These are phyloP conservation scores for Scedosporium apiospermum DNA, from an alignment of 2,329 filamentous ascomycete genomes.

Conservation along the genomic window DNA sequence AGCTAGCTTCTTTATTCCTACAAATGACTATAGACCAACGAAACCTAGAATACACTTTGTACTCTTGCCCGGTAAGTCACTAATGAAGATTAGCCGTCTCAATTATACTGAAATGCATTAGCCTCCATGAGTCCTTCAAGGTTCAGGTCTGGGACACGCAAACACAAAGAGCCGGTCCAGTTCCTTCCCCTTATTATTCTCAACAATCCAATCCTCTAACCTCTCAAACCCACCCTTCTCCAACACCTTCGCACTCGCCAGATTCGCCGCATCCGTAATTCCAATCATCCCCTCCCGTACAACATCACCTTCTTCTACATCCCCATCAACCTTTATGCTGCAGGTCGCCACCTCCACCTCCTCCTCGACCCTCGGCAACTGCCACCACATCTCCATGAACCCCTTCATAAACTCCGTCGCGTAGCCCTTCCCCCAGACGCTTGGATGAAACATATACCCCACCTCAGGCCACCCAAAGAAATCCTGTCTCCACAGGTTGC, in stretches of 20 bases:
- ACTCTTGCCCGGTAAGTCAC: too few species aligned
- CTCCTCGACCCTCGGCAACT: conserved; percentile 34
- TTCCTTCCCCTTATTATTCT: not conserved
- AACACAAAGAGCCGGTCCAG: conserved; percentile 1
- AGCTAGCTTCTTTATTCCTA: too few species aligned
- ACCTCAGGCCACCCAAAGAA: conserved; percentile 45
- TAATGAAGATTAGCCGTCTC: too few species aligned
- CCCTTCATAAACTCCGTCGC: conserved; percentile 45
- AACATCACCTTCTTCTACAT: conserved; percentile 11
- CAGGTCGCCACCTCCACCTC: conserved; percentile 31
- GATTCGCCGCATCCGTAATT: conserved; percentile 38
- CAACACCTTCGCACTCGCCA: conserved; percentile 45
- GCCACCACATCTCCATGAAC: conserved; percentile 36
- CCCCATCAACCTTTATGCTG: conserved; percentile 19
- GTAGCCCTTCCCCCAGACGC: conserved; percentile 46
- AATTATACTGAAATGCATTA: not conserved
- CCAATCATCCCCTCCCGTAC: conserved; percentile 34
- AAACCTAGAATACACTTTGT: too few species aligned
- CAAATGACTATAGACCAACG: too few species aligned
- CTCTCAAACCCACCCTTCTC: conserved; percentile 43
- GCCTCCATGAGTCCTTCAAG: not conserved
- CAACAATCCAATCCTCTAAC: not conserved
- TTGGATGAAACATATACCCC: conserved; percentile 46
- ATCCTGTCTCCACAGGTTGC: conserved; percentile 25
- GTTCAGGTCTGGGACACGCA: not conserved